phyloP scores from a whole-genome alignment of 148 eudicot genomes.

The Dianthus caryophyllus region DNA sequence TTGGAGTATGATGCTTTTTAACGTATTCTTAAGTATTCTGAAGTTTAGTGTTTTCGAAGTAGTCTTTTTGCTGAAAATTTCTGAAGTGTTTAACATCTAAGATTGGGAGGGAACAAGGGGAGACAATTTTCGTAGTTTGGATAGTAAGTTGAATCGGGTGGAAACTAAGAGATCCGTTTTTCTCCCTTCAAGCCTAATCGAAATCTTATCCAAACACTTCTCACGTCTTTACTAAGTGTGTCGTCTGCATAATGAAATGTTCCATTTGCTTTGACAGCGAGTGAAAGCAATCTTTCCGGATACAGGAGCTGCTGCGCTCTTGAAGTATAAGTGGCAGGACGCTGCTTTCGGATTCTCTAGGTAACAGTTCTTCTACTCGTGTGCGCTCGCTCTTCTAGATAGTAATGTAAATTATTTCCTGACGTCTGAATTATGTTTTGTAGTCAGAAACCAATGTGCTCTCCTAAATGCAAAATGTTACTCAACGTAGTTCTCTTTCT shows the following conservation, averaged over 20 bases:
- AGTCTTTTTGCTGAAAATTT: too few relatives aligned
- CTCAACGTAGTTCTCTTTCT: constrained; percentile 6
- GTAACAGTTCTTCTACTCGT: constrained; percentile 32
- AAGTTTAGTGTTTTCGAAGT: too few relatives aligned
- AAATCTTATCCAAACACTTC: neutral
- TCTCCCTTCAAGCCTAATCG: too few relatives aligned
- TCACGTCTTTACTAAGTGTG: too few relatives aligned
- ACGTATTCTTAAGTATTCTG: too few relatives aligned
- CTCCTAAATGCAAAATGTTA: neutral
- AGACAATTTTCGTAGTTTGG: too few relatives aligned
- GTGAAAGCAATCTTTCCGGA: constrained; percentile 97
- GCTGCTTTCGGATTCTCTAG: constrained; percentile 83
- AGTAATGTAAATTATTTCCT: constrained; percentile 4
- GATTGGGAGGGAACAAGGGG: too few relatives aligned
- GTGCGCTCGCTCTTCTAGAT: neutral
- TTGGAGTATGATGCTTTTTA: too few relatives aligned
- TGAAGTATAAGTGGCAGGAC: constrained; percentile 86
- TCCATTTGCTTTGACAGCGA: constrained; percentile 41
- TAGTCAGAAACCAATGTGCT: neutral
- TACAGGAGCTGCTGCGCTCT: constrained; percentile 97
- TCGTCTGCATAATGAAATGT: constrained; percentile 10
- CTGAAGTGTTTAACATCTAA: too few relatives aligned
- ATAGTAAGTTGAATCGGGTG: too few relatives aligned
- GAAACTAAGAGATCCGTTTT: too few relatives aligned
- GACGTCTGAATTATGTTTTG: neutral